Evolutionary conservation across 2,329 filamentous ascomycete genomes (phyloP), one percentile per base, ranked within the genome.

Genomic region (Emergomyces pasteurianus): DNA sequence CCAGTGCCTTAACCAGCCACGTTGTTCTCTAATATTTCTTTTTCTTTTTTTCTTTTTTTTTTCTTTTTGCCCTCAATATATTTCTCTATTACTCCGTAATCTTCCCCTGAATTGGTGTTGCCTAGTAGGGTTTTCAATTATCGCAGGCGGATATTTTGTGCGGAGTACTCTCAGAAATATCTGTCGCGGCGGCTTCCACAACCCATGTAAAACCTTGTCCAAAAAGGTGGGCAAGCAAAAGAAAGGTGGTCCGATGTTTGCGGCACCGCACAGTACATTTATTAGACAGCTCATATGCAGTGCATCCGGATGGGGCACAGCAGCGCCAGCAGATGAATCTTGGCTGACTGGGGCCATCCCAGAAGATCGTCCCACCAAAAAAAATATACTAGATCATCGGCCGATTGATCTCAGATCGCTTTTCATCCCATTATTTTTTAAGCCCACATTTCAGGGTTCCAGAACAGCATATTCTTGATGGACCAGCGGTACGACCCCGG

Each of bases 261-360:
- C 26, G 38, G 55, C 55, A 46, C 40, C 42, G 40, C 54, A 46
- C 21, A 6, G 26, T 26, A 21, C 42, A 38, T 34, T 10, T 54
- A 40, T 28, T 54, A n/a, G 49, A 53, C 38, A 59, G 18, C 58
- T 59, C 58, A 59, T 43, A 52, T 59, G 58, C 58, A 54, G 23
- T 54, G 38, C 40, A 21, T 53, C 36, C 49, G 38, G 57, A 49
- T 58, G 57, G 57, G 34, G 49, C 58, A 59, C 46, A 52, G 26
- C 58, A 59, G 49, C 43, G 38, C 58, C 58, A 59, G 49, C 58
- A 52, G 58, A 59, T 46, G 47, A 54, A 54, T 49, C 47, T 54
- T 54, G 58, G 47, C 34, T 31, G 31, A 54, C 47, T 36, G 16
- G 38, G 47, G 23, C 18, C 58, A 34, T 43, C 58, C 49, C 18